Evolutionary conservation across 1,284 basidiomycete species (phyloP).

Genomic region (Ceratobasidium sp.): DNA sequence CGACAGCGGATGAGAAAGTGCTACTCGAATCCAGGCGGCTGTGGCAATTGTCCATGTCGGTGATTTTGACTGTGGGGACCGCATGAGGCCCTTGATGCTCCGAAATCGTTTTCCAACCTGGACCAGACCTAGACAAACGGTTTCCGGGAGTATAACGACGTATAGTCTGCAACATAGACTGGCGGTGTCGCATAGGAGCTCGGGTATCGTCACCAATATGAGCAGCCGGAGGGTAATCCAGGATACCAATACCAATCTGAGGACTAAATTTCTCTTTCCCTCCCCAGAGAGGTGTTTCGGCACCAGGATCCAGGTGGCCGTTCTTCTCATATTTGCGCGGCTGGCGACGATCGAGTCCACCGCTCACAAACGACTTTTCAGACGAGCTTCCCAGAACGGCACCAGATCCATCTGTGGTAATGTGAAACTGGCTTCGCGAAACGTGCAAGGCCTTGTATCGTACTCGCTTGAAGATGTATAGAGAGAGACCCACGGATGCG

Average conservation of each 20-base stretch:
- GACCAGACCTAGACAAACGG: conserved; percentile 18
- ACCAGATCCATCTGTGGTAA: background rate
- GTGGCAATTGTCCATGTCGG: conserved; percentile 29
- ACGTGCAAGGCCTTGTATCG: conserved; percentile 28
- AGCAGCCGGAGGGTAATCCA: conserved; percentile 21
- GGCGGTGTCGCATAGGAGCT: conserved; percentile 10
- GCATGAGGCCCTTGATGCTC: background rate
- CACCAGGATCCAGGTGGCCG: background rate
- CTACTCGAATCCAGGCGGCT: conserved; percentile 18
- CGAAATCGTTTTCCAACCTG: conserved; percentile 17
- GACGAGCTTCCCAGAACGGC: conserved; percentile 27
- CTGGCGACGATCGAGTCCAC: conserved; percentile 7
- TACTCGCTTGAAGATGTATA: conserved; percentile 27
- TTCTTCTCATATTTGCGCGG: conserved; percentile 4
- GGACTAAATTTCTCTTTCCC: conserved; percentile 34
- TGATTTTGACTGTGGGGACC: conserved; percentile 29
- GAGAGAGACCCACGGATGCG: conserved; percentile 6
- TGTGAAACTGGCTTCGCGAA: conserved; percentile 33
- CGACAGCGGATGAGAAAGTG: conserved; percentile 9
- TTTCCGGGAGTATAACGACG: conserved; percentile 15
- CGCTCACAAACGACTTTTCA: conserved; percentile 30
- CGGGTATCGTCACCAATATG: conserved; percentile 1
- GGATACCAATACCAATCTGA: background rate
- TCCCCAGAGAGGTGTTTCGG: conserved; percentile 31
- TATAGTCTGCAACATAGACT: conserved; percentile 12